Base-by-base conservation (phyloP, 2,329 filamentous ascomycete genomes). In the Ustulina deusta region DNA sequence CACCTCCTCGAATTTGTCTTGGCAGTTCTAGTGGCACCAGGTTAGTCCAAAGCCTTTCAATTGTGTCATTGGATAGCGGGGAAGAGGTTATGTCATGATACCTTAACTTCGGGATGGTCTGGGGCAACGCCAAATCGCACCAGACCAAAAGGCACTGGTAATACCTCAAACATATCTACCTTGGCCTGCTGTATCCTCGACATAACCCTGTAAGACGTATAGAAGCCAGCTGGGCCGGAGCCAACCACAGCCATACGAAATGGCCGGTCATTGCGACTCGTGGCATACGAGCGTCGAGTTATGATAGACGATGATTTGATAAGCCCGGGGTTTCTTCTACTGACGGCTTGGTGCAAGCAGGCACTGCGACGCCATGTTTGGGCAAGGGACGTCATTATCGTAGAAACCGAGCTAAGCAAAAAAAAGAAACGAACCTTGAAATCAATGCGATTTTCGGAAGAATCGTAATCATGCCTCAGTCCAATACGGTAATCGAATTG, bases 41-140 rank as follows among this genome's bases (percentile, higher is more conserved):
- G 17, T 66, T 49, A 71, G 51, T 13, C 32, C 34, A 54, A 36
- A 4, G 34, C 3, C 5, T 6, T 36, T 27, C 13, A 29, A 20
- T 25, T 32, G 20, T 49, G 20, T 25, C 22, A 20, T 51, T 49
- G 60, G 25, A 38, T 27, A n/a, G 46, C 6, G 13, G 20, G 34
- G 34, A 49, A 25, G 46, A 6, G 42, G 15, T 34, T 55, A 9
- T 48, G 25, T 27, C 27, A 56, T 63, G 81, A 68, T 82, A 96
- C 93, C 89, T 99, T 99, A 73, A 99, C 96, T 82, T 99, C 95
- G 0, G 96, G 95, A 81, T 99, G 96, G 78, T 99, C 96, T 5
- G 96, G 96, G n/a, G 96, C 97, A 66, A 99, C 96, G 9, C 96
- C 96, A 77, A 96, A 97, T 63, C 96, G 87, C 57, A 97, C 94